phyloP scores from a whole-genome alignment of 2,329 filamentous ascomycete genomes.

The Trichophyton schoenleinii region DNA sequence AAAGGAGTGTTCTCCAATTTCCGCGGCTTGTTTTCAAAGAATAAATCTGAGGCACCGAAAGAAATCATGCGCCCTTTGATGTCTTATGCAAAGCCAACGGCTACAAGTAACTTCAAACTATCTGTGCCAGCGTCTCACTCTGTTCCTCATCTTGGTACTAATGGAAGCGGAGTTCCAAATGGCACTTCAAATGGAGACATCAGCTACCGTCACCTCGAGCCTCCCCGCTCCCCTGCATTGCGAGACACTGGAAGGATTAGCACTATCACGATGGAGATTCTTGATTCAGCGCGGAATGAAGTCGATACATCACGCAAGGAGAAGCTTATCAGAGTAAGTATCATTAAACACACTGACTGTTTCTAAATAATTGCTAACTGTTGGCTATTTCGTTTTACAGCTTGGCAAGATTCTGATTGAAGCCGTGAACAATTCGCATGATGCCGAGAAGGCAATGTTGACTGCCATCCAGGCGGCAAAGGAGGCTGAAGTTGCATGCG shows the following conservation, averaged over 20 bases:
- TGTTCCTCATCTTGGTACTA: background rate
- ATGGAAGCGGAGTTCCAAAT: background rate
- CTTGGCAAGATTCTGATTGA: constrained; percentile 15
- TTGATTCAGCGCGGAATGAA: constrained; percentile 13
- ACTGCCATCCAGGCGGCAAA: constrained; percentile 15
- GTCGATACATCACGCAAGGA: constrained; percentile 12
- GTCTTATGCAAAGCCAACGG: background rate
- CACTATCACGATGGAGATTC: constrained; percentile 12
- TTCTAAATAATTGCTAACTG: constrained; percentile 1
- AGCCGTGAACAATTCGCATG: constrained; percentile 15
- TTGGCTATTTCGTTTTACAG: background rate
- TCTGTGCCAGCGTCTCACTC: background rate
- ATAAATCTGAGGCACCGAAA: constrained; percentile 9
- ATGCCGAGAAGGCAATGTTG: constrained; percentile 16
- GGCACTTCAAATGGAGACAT: background rate
- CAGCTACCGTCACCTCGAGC: background rate
- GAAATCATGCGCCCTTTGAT: background rate
- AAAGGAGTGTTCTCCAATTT: constrained; percentile 14
- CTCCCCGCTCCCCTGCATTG: constrained; percentile 8
- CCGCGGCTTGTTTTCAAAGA: constrained; percentile 14
- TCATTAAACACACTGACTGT: background rate
- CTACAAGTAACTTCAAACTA: background rate
- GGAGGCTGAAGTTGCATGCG: constrained; percentile 14
- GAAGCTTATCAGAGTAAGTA: constrained; percentile 14
- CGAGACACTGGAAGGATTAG: constrained; percentile 11